Base-by-base conservation (phyloP, 257 asterid species). In the Agastache rugosa region DNA sequence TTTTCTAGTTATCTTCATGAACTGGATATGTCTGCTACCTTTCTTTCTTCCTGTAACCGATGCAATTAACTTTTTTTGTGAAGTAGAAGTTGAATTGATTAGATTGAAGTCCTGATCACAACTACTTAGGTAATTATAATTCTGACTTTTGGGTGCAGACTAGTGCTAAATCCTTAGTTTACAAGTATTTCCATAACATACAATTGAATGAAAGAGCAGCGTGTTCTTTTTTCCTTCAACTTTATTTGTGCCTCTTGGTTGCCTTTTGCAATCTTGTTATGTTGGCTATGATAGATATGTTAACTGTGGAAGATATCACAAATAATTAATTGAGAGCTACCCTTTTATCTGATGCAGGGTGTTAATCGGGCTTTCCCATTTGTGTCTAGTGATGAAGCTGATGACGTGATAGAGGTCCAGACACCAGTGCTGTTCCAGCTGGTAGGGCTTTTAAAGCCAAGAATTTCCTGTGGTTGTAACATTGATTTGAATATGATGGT, bases 301-400 rank as follows among this genome's bases (percentile, higher is more conserved):
- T 7, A 44, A 16, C 23, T 54, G 44, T n/a, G 29, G 14, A 47
- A 67, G 66, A 50, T 37, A 12, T 48, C 29, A 8, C 14, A n/a
- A 45, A 35, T 59, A 42, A 8, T 25, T 53, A 29, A 42, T 47
- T 22, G 35, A 65, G 48, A 45, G 27, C 67, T 56, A 53, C 50
- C 41, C 39, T 65, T 69, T 84, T 53, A 63, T 75, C 79, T 65
- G 50, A 79, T 83, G 79, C 93, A 95, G 99, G 99, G 99, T 73
- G 96, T 95, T 45, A 95, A 95, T 75, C 86, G 98, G 72, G 98
- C 98, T 73, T 95, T 95, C 83, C 98, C 98, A 17, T 95, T 76
- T 81, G 97, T 95, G 42, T 84, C 97, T 41, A 84, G 87, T 76
- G 87, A 87, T 51, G 97, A 86, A 89, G 91, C 92, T 47, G 98